Percentiles rank a stretch among this genome's conserved stretches.
phyloP scores from a whole-genome alignment of 208 protist genomes.

The Trypanosoma theileri region DNA sequence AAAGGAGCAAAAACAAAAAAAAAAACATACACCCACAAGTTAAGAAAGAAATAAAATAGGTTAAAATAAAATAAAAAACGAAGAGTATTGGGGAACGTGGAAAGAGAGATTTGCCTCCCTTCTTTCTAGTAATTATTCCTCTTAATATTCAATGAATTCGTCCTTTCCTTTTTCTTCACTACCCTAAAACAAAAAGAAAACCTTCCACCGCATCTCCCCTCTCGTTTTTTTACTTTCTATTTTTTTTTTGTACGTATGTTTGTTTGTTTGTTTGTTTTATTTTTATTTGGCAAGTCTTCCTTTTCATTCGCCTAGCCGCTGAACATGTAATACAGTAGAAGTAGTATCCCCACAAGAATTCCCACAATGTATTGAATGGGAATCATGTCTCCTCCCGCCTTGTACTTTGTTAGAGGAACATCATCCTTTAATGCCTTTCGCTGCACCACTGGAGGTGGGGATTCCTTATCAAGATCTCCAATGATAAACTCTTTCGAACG shows the following conservation, averaged over 20 bases:
- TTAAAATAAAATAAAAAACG: too few relatives aligned
- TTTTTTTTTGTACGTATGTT: constrained; percentile 2
- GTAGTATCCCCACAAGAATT: constrained; percentile 30
- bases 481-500: constrained; percentile 72
- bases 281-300: constrained; percentile 1
- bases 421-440: constrained; percentile 29
- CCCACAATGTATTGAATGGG: constrained; percentile 47
- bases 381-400: constrained; percentile 53
- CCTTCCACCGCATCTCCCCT: too few relatives aligned
- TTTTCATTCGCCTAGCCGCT: constrained; percentile 5
- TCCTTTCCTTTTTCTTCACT: too few relatives aligned
- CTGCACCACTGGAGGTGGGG: constrained; percentile 49
- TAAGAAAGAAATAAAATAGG: too few relatives aligned
- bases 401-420: constrained; percentile 60
- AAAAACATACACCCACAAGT: too few relatives aligned
- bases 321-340: constrained; percentile 32
- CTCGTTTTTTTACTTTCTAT: not conserved
- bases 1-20: too few relatives aligned
- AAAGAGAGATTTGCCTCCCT: too few relatives aligned
- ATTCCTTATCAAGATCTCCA: constrained; percentile 50
- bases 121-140: too few relatives aligned
- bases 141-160: too few relatives aligned
- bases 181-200: too few relatives aligned
- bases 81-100: too few relatives aligned
- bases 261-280: constrained; percentile 5